Percentiles rank a stretch among this genome's conserved stretches.
phyloP scores from a whole-genome alignment of 768 basidiomycete species.

The Wakefieldia striispora region DNA sequence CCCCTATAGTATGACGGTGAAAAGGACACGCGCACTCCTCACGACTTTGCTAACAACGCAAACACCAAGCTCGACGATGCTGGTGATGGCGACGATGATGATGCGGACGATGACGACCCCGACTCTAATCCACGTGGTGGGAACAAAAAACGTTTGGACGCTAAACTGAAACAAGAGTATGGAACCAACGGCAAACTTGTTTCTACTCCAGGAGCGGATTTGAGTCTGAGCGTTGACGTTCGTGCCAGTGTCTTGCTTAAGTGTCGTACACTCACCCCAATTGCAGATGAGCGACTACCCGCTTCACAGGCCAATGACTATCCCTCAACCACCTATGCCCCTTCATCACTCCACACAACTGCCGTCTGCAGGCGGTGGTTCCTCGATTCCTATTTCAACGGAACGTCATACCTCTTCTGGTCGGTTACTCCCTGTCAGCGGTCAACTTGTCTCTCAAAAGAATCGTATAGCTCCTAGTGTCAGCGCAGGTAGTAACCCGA shows the following conservation, averaged over 20 bases:
- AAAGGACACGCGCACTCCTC: constrained; percentile 45
- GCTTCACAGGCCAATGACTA: constrained; percentile 30
- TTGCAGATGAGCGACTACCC: constrained; percentile 29
- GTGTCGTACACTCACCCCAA: constrained; percentile 3
- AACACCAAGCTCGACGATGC: constrained; percentile 34
- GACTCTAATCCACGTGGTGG: constrained; percentile 19
- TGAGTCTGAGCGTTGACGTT: constrained; percentile 25
- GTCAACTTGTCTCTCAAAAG: constrained; percentile 27
- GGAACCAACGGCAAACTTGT: constrained; percentile 17
- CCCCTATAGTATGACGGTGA: constrained; percentile 48
- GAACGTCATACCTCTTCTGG: constrained; percentile 33
- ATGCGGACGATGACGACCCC: constrained; percentile 32
- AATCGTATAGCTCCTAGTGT: constrained; percentile 28
- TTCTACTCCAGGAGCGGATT: constrained; percentile 16
- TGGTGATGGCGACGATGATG: constrained; percentile 41
- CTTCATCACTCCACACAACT: constrained; percentile 29
- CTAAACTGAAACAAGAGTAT: constrained; percentile 33
- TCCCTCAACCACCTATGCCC: constrained; percentile 34
- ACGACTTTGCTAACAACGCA: constrained; percentile 45
- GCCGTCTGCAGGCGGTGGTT: constrained; percentile 13
- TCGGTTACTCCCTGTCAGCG: constrained; percentile 29
- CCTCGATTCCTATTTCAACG: constrained; percentile 34
- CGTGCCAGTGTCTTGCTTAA: constrained; percentile 1
- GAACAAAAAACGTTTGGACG: constrained; percentile 23
- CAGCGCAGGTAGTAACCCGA: constrained; percentile 20